phyloP scores from a whole-genome alignment of 2,329 filamentous ascomycete species.

The Aspergillus brasiliensis region DNA sequence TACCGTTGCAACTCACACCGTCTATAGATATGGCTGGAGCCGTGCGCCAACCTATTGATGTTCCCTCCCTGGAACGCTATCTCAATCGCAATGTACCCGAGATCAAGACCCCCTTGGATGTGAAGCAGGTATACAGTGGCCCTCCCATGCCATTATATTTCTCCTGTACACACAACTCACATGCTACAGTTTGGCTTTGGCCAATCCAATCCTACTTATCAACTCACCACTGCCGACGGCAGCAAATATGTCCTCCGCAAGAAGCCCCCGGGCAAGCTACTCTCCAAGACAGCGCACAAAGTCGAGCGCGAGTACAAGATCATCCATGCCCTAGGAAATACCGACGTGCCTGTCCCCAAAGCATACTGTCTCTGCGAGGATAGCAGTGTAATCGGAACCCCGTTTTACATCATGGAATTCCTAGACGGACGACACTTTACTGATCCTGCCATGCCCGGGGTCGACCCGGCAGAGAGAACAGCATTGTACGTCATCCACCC shows the following conservation, averaged over 20 bases:
- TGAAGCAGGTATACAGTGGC: slow-evolving; percentile 73
- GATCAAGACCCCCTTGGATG: slow-evolving; percentile 77
- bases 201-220: slow-evolving; percentile 96
- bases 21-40: slow-evolving; percentile 71
- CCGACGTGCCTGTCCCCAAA: slow-evolving; percentile 82
- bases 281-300: slow-evolving; percentile 92
- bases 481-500: slow-evolving; percentile 59
- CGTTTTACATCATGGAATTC: slow-evolving; percentile 98
- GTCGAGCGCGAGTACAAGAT: slow-evolving; percentile 95
- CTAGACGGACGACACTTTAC: slow-evolving; percentile 92
- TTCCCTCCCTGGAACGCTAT: slow-evolving; percentile 76
- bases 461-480: slow-evolving; percentile 67
- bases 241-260: slow-evolving; percentile 87
- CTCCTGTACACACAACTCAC: not conserved
- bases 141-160: not conserved
- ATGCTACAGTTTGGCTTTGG: slow-evolving; percentile 82
- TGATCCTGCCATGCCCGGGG: slow-evolving; percentile 77
- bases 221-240: slow-evolving; percentile 72
- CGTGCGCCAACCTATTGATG: slow-evolving; percentile 87
- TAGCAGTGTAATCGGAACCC: slow-evolving; percentile 74
- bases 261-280: slow-evolving; percentile 91
- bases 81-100: slow-evolving; percentile 76
- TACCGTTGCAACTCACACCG: not conserved
- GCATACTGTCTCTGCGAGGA: slow-evolving; percentile 87
- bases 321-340: slow-evolving; percentile 76